These are phyloP conservation scores for Metarhizium robertsii DNA, from an alignment of 2,329 filamentous ascomycete genomes.

Conservation along the genomic window DNA sequence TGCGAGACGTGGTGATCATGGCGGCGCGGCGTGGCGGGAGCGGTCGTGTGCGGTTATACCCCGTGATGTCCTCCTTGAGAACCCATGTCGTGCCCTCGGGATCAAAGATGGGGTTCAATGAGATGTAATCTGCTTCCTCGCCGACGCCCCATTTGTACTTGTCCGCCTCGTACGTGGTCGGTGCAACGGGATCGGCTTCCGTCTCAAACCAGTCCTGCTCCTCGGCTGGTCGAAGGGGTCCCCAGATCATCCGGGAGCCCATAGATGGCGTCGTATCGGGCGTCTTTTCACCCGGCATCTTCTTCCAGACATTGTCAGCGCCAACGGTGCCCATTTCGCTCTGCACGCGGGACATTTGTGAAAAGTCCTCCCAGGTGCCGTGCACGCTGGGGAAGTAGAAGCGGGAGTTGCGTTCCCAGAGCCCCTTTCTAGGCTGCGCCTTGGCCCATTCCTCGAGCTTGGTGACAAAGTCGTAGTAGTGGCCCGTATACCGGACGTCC, in stretches of 20 bases:
- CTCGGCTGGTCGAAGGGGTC: constrained; percentile 62
- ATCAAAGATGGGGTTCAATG: constrained; percentile 86
- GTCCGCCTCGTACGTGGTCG: constrained; percentile 64
- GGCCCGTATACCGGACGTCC: constrained; percentile 82
- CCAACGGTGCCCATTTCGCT: constrained; percentile 59
- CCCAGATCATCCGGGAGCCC: constrained; percentile 67
- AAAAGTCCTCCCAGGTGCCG: constrained; percentile 72
- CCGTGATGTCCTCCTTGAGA: constrained; percentile 73
- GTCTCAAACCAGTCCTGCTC: constrained; percentile 62
- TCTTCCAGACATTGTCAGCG: constrained; percentile 59
- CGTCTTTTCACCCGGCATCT: constrained; percentile 31
- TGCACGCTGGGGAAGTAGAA: constrained; percentile 73
- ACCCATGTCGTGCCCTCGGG: constrained; percentile 81
- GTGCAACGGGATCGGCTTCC: constrained; percentile 65
- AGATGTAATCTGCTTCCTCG: constrained; percentile 86
- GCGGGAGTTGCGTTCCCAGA: constrained; percentile 71
- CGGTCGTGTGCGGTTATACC: constrained; percentile 60
- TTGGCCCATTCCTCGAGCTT: constrained; percentile 61
- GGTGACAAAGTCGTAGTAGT: constrained; percentile 69
- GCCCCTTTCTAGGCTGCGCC: constrained; percentile 65
- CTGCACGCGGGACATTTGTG: constrained; percentile 62
- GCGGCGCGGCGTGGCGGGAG: constrained; percentile 63
- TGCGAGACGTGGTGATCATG: constrained; percentile 80
- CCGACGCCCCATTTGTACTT: constrained; percentile 78
- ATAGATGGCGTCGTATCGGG: constrained; percentile 24